Evolutionary conservation across 139 green algal species (phyloP), one percentile per base, ranked within the genome.

Genomic region (Chlorella sp.): DNA sequence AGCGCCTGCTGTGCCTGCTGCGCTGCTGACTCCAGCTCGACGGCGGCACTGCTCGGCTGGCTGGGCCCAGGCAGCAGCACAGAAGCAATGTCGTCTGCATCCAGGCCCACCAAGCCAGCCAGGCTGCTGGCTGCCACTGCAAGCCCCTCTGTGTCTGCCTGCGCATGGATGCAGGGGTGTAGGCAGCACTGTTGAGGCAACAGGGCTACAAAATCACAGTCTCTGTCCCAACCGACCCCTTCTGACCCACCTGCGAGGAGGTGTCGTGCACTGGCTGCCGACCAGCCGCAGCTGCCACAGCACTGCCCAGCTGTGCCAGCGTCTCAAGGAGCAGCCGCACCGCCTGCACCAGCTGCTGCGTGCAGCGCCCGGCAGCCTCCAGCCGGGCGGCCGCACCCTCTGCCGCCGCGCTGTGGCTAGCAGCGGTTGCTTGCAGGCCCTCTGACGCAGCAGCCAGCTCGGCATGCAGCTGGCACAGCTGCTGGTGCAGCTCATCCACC

Each of bases 291-390:
- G 73, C 39, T 15, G 72, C 82, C 12, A 26, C 38, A 5, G 73
- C 73, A 7, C 47, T 64, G 12, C 55, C 71, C 17, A 83, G 44
- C 70, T 82, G 74, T 18, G 60, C 70, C 36, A 90, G 38, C 32
- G 63, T 72, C 47, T 73, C 87, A 44, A 71, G 70, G 47, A 90
- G 87, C 44, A 88, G 82, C 44, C 62, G 65, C 44, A 86, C 38
- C 34, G 75, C 71, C 38, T 78, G 56, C 26, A n/a, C 44, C 13
- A 84, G 79, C 79, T 84, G 41, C 64, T 41, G 30, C 16, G 32
- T 51, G n/a, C 65, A 62, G 11, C 38, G 79, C n/a, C 32, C 26
- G 0, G 64, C 64, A 4, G n/a, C 12, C 1, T 34, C 28, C 41
- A 84, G 63, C 39, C 30, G 23, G 44, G 11, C 44, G 28, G 64